A percentile compares a stretch with the other conserved stretches of the same genome.
Conservation (phyloP, 345 rosid genomes). For the Schrenkiella parvula region DNA sequence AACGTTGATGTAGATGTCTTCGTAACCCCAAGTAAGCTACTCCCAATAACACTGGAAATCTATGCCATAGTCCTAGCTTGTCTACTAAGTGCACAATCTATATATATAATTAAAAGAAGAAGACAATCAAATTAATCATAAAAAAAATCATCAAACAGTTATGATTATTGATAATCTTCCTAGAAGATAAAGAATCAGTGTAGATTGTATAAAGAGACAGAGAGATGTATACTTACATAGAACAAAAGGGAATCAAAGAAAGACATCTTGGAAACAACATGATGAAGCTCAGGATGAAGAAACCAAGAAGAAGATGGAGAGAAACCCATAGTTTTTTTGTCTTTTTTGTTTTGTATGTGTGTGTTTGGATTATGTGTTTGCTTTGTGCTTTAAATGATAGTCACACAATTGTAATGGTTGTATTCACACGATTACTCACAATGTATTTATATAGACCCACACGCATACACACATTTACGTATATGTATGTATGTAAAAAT, state of each 20-base stretch:
- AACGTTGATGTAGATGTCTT: constrained; percentile 71
- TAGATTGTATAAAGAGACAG: neutral
- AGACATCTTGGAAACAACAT: constrained; percentile 51
- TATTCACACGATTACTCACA: constrained; percentile 30
- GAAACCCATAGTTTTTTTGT: constrained; percentile 33
- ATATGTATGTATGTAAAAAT: neutral
- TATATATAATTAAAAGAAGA: neutral
- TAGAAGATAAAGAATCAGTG: neutral
- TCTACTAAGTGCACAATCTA: constrained; percentile 64
- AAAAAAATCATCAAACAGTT: neutral
- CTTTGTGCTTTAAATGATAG: constrained; percentile 31
- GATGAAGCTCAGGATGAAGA: constrained; percentile 55
- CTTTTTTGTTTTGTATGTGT: neutral
- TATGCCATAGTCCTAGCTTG: constrained; percentile 60
- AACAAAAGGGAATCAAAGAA: constrained; percentile 53
- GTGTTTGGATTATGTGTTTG: constrained; percentile 23
- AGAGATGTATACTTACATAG: constrained; percentile 36
- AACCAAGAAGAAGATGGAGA: constrained; percentile 36
- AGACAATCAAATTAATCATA: neutral
- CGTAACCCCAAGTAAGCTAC: constrained; percentile 53
- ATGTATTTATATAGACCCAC: constrained; percentile 32
- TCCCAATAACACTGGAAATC: constrained; percentile 60
- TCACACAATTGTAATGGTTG: constrained; percentile 37
- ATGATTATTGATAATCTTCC: neutral
- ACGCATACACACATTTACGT: constrained; percentile 28